Evolutionary conservation across 768 basidiomycete genomes (phyloP).

Genomic region (Termitomyces heimii): DNA sequence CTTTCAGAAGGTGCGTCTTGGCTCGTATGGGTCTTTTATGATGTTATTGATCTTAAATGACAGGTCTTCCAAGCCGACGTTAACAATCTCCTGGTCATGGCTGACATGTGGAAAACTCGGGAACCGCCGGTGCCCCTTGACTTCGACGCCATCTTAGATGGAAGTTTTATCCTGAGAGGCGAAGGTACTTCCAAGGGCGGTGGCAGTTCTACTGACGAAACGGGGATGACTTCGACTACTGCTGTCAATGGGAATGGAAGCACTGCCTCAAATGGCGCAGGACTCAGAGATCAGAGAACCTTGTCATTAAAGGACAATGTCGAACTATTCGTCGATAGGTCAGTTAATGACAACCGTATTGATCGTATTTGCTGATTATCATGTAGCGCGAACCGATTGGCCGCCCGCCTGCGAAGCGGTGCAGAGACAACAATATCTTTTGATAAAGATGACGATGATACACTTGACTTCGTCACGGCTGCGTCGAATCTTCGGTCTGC

Average conservation of each 20-base stretch:
- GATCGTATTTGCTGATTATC: neutral
- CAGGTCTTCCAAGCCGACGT: constrained; percentile 91
- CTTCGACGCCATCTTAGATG: constrained; percentile 68
- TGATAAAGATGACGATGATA: constrained; percentile 98
- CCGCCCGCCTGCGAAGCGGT: constrained; percentile 56
- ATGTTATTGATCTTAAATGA: neutral
- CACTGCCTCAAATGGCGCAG: constrained; percentile 23
- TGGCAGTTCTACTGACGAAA: constrained; percentile 5
- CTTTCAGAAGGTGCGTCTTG: constrained; percentile 71
- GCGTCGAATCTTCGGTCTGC: constrained; percentile 88
- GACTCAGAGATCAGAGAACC: constrained; percentile 78
- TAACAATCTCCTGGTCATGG: constrained; percentile 83
- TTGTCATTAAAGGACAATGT: constrained; percentile 78
- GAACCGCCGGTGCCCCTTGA: constrained; percentile 83
- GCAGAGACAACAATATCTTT: constrained; percentile 71
- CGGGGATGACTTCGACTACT: neutral
- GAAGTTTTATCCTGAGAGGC: constrained; percentile 44
- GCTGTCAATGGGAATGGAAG: constrained; percentile 12
- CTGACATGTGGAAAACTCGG: constrained; percentile 94
- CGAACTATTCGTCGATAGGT: constrained; percentile 84
- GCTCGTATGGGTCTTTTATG: neutral
- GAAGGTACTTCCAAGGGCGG: constrained; percentile 11
- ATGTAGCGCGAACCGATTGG: constrained; percentile 72
- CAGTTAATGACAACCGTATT: neutral
- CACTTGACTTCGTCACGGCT: constrained; percentile 94